Evolutionary conservation across 345 rosid genomes (phyloP).

Genomic region (Eucalyptus polybractea): DNA sequence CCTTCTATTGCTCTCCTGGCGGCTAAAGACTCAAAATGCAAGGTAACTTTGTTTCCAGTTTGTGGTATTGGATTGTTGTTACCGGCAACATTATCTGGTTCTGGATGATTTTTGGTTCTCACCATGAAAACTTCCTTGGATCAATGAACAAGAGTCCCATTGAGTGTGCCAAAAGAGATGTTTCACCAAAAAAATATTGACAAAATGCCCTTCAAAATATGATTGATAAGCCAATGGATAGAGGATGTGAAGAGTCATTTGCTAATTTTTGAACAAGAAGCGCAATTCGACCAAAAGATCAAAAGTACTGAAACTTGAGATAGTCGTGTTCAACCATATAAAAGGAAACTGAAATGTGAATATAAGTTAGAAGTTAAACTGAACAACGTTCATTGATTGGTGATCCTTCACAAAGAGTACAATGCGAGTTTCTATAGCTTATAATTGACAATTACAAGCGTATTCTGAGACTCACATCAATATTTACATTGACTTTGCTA

Average conservation of each 20-base stretch:
- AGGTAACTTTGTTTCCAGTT: not conserved
- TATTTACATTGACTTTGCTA: too few relatives aligned
- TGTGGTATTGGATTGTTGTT: not conserved
- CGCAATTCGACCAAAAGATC: not conserved
- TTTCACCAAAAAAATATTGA: not conserved
- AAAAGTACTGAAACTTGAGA: not conserved
- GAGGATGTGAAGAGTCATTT: not conserved
- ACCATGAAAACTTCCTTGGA: not conserved
- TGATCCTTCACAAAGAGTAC: not conserved
- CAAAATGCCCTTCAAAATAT: not conserved
- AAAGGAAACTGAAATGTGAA: not conserved
- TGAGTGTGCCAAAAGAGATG: not conserved
- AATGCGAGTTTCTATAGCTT: too few relatives aligned
- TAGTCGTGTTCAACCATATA: not conserved
- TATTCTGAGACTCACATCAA: too few relatives aligned
- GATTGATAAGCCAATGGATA: not conserved
- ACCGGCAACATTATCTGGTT: not conserved
- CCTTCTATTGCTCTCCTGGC: not conserved
- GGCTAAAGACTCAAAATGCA: not conserved
- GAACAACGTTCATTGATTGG: not conserved
- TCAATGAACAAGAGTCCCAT: not conserved
- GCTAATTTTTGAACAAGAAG: not conserved
- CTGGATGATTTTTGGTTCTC: not conserved
- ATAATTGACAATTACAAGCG: too few relatives aligned
- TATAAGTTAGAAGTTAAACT: not conserved